Percentiles rank a stretch among this genome's conserved stretches.
Conservation (phyloP, 169 alveolate genomes). For the Cryptosporidium ubiquitum region DNA sequence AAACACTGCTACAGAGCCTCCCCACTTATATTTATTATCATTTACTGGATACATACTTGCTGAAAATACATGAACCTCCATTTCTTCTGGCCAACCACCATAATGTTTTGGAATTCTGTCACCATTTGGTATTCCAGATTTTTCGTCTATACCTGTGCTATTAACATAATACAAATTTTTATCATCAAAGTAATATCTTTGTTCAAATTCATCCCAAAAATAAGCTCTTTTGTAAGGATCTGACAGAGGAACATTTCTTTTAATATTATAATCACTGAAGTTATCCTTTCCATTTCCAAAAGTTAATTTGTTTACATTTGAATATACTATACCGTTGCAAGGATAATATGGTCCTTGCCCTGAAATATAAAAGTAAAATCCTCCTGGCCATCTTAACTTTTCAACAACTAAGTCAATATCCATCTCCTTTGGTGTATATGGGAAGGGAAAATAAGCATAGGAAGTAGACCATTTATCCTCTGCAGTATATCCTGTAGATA, state of each 20-base stretch:
- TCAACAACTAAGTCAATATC: constrained; percentile 50
- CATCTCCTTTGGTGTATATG: constrained; percentile 23
- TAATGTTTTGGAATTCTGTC: constrained; percentile 51
- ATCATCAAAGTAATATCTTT: constrained; percentile 32
- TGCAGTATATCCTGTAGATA: constrained; percentile 13
- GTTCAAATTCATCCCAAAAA: constrained; percentile 26
- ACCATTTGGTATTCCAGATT: constrained; percentile 47
- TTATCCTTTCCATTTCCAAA: constrained; percentile 18
- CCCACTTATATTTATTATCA: constrained; percentile 9
- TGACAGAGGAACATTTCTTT: constrained; percentile 65
- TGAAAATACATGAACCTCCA: constrained; percentile 48
- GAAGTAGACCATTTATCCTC: constrained; percentile 10
- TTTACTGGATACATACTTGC: constrained; percentile 59
- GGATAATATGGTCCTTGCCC: constrained; percentile 68
- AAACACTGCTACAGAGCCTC: constrained; percentile 47
- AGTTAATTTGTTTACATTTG: constrained; percentile 9
- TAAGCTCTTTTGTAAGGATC: constrained; percentile 62
- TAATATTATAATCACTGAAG: constrained; percentile 4
- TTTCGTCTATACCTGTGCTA: constrained; percentile 58
- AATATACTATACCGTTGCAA: constrained; percentile 13
- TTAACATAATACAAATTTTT: constrained; percentile 52
- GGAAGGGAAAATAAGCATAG: constrained; percentile 62
- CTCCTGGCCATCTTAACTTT: constrained; percentile 72
- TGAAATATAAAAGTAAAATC: constrained; percentile 57
- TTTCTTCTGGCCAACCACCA: constrained; percentile 33